Evolutionary conservation across 164 flowering plant genomes (phyloP), one percentile per base, ranked within the genome.

Genomic region (Sextonia rubra): DNA sequence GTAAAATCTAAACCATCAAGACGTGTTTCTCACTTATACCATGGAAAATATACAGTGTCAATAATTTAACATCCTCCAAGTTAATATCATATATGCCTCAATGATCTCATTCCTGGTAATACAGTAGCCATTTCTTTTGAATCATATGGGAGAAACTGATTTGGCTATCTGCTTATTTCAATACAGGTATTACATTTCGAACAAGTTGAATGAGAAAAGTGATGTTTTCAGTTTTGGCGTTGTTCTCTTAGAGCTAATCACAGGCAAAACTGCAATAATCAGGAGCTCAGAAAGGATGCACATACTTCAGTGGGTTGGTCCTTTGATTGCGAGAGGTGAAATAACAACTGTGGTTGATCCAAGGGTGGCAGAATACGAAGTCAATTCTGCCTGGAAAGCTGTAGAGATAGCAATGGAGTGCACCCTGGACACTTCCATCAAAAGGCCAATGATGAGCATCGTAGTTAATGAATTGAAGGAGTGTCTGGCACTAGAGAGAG

Each of bases 341-440:
- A 73, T 85, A 0, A 27, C 47, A 26, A 71, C 12, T 3, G 69
- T 82, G 15, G 82, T 84, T n/a, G 91, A 88, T 72, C 80, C 80
- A 3, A 83, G 83, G 25, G n/a, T 88, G 26, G 32, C 0, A 8
- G 75, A 74, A 1, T 84, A 48, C 30, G 82, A 80, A 22, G 29
- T 60, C 11, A 78, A 77, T 47, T 83, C 91, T 3, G 78, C 26
- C 0, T 83, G 85, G 87, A 88, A 80, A 70, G 84, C 79, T 14
- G 56, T 78, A 7, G 89, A 86, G 22, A 30, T 79, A 12, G 89
- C 89, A 61, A 76, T 86, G 82, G 72, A 76, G 9, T 88, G 91
- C 65, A 81, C 79, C 7, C 49, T 74, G 30, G 17, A 69, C 11
- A 60, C 64, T 15, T 69, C 81, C 0, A 62, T 22, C 3, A 48